A percentile compares a stretch with the other conserved stretches of the same genome.
These are phyloP conservation scores for Endotrypanum monterogeii DNA, from an alignment of 208 protist genomes.

Conservation along the genomic window DNA sequence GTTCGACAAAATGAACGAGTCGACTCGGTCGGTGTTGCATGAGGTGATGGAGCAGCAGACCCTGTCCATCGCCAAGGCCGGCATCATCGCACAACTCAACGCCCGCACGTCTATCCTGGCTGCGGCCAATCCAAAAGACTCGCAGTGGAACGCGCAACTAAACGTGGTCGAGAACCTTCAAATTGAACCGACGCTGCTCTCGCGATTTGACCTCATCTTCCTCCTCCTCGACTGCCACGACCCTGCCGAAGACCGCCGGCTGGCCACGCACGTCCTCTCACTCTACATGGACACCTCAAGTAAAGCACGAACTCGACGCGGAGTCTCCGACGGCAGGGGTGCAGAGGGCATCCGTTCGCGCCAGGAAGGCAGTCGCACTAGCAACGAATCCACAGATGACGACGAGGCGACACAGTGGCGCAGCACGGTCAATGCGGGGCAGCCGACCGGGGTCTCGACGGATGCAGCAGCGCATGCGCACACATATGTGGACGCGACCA, in stretches of 20 bases:
- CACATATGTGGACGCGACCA: constrained; percentile 31
- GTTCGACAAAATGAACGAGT: constrained; percentile 99
- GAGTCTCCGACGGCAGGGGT: neutral
- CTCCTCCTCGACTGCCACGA: constrained; percentile 97
- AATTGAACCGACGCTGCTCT: constrained; percentile 98
- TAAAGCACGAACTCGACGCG: constrained; percentile 11
- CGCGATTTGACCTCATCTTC: constrained; percentile 98
- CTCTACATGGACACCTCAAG: constrained; percentile 92
- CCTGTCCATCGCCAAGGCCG: constrained; percentile 99
- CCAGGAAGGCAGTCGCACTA: neutral
- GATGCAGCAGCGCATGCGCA: neutral
- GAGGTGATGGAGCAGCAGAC: constrained; percentile 99
- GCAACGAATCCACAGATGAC: constrained; percentile 7
- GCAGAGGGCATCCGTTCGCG: neutral
- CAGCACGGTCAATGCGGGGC: constrained; percentile 12
- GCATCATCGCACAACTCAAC: constrained; percentile 99
- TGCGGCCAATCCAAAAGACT: constrained; percentile 99
- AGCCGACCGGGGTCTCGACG: neutral
- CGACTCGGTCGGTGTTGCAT: constrained; percentile 98
- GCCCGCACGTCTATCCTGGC: constrained; percentile 99
- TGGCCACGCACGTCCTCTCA: constrained; percentile 97
- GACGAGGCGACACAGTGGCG: constrained; percentile 10
- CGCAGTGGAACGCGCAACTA: constrained; percentile 95
- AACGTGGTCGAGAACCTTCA: constrained; percentile 99
- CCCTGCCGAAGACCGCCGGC: constrained; percentile 85